Conservation (phyloP, 768 basidiomycete genomes). For the Lactifluus piperatus region DNA sequence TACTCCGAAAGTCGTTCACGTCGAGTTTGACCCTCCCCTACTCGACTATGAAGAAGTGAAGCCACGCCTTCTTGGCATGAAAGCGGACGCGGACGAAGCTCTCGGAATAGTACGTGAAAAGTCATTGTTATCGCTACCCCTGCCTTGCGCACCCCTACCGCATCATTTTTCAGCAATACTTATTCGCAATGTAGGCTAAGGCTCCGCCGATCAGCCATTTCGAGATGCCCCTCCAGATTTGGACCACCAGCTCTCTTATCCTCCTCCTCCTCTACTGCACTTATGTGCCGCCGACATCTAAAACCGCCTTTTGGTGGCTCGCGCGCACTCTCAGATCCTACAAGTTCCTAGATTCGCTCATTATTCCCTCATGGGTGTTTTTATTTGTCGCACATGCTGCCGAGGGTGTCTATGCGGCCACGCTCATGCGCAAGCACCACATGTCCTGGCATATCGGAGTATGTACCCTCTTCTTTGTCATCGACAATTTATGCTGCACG, state of each 20-base stretch:
- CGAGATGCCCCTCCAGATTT: constrained; percentile 31
- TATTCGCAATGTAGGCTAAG: constrained; percentile 11
- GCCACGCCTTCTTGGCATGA: constrained; percentile 72
- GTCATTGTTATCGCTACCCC: not conserved
- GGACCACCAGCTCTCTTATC: constrained; percentile 25
- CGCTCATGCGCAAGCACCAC: constrained; percentile 43
- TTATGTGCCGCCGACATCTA: constrained; percentile 22
- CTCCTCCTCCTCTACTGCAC: constrained; percentile 30
- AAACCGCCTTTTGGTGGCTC: constrained; percentile 21
- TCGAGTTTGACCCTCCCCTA: constrained; percentile 65
- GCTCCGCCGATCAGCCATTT: constrained; percentile 55
- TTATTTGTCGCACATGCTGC: constrained; percentile 32
- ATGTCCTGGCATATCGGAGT: constrained; percentile 36
- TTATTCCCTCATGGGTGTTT: constrained; percentile 31
- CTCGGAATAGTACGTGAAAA: constrained; percentile 59
- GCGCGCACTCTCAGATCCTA: constrained; percentile 28
- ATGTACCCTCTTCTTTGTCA: constrained; percentile 23
- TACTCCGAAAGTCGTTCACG: constrained; percentile 38
- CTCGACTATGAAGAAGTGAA: constrained; percentile 74
- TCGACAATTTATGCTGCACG: not conserved
- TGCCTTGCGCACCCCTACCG: not conserved
- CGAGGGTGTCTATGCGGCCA: constrained; percentile 41
- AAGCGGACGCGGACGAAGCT: constrained; percentile 67
- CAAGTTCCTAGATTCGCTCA: constrained; percentile 24
- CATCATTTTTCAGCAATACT: not conserved